A percentile compares a stretch with the other conserved stretches of the same genome.
These are phyloP conservation scores for Claviceps sorghi DNA, from an alignment of 2,329 filamentous ascomycete genomes.

Conservation along the genomic window DNA sequence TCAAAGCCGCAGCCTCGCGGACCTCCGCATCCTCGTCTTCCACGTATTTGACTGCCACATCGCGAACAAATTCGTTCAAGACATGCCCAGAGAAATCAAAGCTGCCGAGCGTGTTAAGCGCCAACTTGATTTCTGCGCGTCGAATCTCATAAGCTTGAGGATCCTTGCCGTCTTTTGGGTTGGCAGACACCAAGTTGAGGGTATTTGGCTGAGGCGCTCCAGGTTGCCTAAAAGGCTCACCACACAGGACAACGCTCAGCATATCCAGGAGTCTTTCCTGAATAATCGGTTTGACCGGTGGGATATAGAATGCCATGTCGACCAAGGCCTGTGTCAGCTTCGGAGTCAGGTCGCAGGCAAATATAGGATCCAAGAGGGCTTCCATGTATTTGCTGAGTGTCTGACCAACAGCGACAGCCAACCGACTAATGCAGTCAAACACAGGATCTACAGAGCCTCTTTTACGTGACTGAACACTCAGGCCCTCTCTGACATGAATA, in stretches of 20 bases:
- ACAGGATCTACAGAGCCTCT: slow-evolving; percentile 59
- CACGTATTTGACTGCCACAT: slow-evolving; percentile 95
- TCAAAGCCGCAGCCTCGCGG: slow-evolving; percentile 83
- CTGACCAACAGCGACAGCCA: slow-evolving; percentile 89
- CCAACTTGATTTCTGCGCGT: slow-evolving; percentile 80
- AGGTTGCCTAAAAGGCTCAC: slow-evolving; percentile 79
- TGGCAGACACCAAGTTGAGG: slow-evolving; percentile 66
- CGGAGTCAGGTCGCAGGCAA: slow-evolving; percentile 86
- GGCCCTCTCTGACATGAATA: slow-evolving; percentile 80
- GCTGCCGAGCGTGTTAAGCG: slow-evolving; percentile 88
- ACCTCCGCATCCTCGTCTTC: slow-evolving; percentile 92
- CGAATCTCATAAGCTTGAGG: slow-evolving; percentile 64
- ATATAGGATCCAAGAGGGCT: slow-evolving; percentile 85
- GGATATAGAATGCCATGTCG: slow-evolving; percentile 98
- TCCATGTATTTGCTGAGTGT: slow-evolving; percentile 98
- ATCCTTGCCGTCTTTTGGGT: slow-evolving; percentile 76
- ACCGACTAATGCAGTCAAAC: slow-evolving; percentile 94
- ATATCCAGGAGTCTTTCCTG: slow-evolving; percentile 90
- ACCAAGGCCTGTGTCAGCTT: slow-evolving; percentile 90
- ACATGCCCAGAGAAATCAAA: slow-evolving; percentile 92
- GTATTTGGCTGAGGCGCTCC: slow-evolving; percentile 76
- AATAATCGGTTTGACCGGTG: slow-evolving; percentile 80
- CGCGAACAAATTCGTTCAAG: slow-evolving; percentile 94
- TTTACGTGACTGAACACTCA: slow-evolving; percentile 62
- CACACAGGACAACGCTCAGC: slow-evolving; percentile 84